phyloP scores from a whole-genome alignment of 2,329 filamentous ascomycete species.

The Phaeomoniella chlamydospora region DNA sequence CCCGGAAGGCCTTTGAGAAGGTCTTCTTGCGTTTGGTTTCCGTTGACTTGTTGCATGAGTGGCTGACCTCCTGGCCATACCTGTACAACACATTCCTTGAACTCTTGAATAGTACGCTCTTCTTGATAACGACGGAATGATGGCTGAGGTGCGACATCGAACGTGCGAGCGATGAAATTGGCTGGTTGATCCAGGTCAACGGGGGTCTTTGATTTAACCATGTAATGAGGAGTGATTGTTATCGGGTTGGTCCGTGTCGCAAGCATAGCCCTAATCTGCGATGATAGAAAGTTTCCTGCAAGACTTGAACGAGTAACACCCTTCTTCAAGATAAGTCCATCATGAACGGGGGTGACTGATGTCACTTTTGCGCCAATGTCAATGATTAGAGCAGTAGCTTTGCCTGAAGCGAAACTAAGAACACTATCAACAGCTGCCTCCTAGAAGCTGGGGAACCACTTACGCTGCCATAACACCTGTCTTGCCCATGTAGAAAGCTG shows the following conservation, averaged over 20 bases:
- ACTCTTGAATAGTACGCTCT: slow-evolving; percentile 84
- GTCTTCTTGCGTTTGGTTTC: slow-evolving; percentile 51
- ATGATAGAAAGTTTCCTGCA: slow-evolving; percentile 79
- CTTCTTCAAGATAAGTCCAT: slow-evolving; percentile 87
- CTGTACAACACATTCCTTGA: slow-evolving; percentile 95
- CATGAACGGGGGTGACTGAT: slow-evolving; percentile 80
- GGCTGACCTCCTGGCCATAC: slow-evolving; percentile 73
- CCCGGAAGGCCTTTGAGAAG: slow-evolving; percentile 57
- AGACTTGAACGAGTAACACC: slow-evolving; percentile 73
- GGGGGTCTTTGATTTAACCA: slow-evolving; percentile 72
- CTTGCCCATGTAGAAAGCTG: slow-evolving; percentile 84
- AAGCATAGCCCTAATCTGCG: slow-evolving; percentile 74
- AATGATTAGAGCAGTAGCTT: slow-evolving; percentile 81
- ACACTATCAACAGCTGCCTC: not conserved
- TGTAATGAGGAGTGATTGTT: slow-evolving; percentile 68
- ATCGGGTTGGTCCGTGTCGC: slow-evolving; percentile 54
- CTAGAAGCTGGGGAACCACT: slow-evolving; percentile 12
- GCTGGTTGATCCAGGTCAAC: slow-evolving; percentile 76
- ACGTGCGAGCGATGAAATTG: slow-evolving; percentile 53
- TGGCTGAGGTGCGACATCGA: slow-evolving; percentile 36
- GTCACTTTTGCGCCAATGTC: slow-evolving; percentile 83
- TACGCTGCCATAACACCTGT: slow-evolving; percentile 75
- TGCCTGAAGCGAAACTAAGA: slow-evolving; percentile 66
- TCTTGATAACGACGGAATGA: slow-evolving; percentile 78
- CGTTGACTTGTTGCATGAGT: slow-evolving; percentile 33